Evolutionary conservation across 1,139 yeast species (phyloP), one percentile per base, ranked within the genome.

Genomic region (Kodamaea anthophila): DNA sequence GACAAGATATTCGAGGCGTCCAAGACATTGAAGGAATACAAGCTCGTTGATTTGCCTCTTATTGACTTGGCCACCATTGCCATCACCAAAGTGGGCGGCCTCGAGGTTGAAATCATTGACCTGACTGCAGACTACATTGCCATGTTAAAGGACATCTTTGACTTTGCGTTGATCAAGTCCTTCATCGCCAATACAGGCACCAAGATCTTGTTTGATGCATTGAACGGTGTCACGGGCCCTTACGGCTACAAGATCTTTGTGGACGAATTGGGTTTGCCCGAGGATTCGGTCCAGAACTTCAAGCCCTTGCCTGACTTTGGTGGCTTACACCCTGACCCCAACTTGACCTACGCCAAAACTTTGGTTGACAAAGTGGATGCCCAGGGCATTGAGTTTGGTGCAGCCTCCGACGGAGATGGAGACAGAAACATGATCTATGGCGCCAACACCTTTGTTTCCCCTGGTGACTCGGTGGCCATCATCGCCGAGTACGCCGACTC

Each of bases 351-450:
- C 51, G 98, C 98, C 9, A 77, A 74, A 42, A 75, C 94, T 9
- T 69, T 91, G 41, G 98, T 91, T 16, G 83, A 77, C 30, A 72
- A 74, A 42, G 98, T 91, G 9, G 96, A 91, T 53, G 55, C 60
- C 16, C 82, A 82, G 39, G 63, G 74, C 36, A 83, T 88, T 43
- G 86, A 93, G 6, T 88, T 91, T 58, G 98, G 98, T 42, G 98
- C 98, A 22, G 98, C 98, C 5, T 82, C 94, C 11, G 98, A 91
- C 53, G 98, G 98, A 57, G 98, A 91, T 52, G 98, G 98, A 56
- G 98, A 91, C 57, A 77, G 98, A 62, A 91, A 91, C 58, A 91
- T 91, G 98, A 93, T 91, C 49, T 91, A 91, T 57, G 98, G 98
- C 37, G 88, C 88, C 23, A 84, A 85, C 31, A 75, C 97, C 2